Conservation (phyloP, 2,329 filamentous ascomycete genomes). For the Sodiomyces alkalinus region DNA sequence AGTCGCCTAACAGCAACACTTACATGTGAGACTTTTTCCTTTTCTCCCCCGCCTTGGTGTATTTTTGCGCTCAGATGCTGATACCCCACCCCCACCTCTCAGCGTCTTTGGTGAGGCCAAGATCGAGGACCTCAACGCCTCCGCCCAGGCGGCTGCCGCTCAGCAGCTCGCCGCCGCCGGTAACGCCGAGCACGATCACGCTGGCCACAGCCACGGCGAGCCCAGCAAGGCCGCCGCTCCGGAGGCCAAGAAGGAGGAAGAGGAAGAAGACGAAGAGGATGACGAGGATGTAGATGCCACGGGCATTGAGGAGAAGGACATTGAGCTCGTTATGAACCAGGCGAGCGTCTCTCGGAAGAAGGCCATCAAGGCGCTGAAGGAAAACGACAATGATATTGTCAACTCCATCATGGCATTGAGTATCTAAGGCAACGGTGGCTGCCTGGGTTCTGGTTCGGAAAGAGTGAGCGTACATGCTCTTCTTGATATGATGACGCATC, state of each 20-base stretch:
- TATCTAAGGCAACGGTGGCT: slow-evolving; percentile 37
- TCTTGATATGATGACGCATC: slow-evolving; percentile 6
- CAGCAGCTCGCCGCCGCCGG: slow-evolving; percentile 79
- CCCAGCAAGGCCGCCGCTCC: slow-evolving; percentile 45
- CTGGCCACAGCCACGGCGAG: slow-evolving; percentile 59
- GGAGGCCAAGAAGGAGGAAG: slow-evolving; percentile 57
- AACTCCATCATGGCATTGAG: slow-evolving; percentile 99
- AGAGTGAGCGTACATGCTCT: slow-evolving; percentile 1
- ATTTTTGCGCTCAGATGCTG: no score
- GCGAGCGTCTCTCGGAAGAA: slow-evolving; percentile 95
- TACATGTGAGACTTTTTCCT: slow-evolving; percentile 97
- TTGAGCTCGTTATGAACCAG: slow-evolving; percentile 97
- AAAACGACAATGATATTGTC: slow-evolving; percentile 99
- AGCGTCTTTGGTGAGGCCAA: slow-evolving; percentile 99
- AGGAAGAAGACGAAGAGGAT: slow-evolving; percentile 79
- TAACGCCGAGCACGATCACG: slow-evolving; percentile 46
- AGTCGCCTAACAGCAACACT: slow-evolving; percentile 97
- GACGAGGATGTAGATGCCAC: slow-evolving; percentile 90
- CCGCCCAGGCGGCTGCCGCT: slow-evolving; percentile 88
- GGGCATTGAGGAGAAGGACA: slow-evolving; percentile 96
- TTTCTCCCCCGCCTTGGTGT: no score
- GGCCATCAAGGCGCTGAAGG: slow-evolving; percentile 94
- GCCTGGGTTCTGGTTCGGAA: background rate
- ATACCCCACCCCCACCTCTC: no score
- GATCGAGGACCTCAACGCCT: slow-evolving; percentile 99